Evolutionary conservation across 768 basidiomycete genomes (phyloP).

Genomic region (Termitomyces sp.): DNA sequence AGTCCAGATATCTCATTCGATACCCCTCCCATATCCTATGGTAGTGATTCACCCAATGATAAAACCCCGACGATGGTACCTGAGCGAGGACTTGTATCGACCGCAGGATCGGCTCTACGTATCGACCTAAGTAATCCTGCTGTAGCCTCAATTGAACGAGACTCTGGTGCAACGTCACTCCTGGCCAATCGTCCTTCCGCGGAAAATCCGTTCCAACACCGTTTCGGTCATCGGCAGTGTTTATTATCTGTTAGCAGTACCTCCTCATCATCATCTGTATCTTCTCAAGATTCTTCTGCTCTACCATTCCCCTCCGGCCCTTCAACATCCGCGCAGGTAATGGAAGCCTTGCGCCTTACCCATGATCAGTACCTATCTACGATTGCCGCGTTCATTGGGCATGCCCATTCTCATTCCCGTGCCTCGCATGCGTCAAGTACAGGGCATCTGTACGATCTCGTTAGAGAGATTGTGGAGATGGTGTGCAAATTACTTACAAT

Average conservation of each 20-base stretch:
- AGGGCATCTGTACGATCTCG: slow-evolving; percentile 90
- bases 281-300: slow-evolving; percentile 52
- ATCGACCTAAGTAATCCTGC: slow-evolving; percentile 36
- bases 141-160: slow-evolving; percentile 24
- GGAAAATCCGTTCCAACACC: slow-evolving; percentile 22
- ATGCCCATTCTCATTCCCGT: slow-evolving; percentile 90
- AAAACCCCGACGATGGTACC: slow-evolving; percentile 29
- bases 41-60: slow-evolving; percentile 22
- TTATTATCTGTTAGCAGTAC: slow-evolving; percentile 62
- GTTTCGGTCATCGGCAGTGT: slow-evolving; percentile 37
- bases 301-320: slow-evolving; percentile 72
- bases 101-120: slow-evolving; percentile 30
- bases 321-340: slow-evolving; percentile 59
- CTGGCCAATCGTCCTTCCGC: slow-evolving; percentile 25
- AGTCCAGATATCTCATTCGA: slow-evolving; percentile 26
- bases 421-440: slow-evolving; percentile 90
- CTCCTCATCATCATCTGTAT: slow-evolving; percentile 60
- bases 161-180: slow-evolving; percentile 30
- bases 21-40: slow-evolving; percentile 21
- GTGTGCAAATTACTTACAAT: slow-evolving; percentile 89
- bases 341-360: slow-evolving; percentile 73
- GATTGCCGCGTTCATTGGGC: slow-evolving; percentile 96
- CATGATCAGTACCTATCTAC: slow-evolving; percentile 91
- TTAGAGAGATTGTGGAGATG: slow-evolving; percentile 91
- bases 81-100: slow-evolving; percentile 19